phyloP scores from a whole-genome alignment of 306 rosid species.

The Pyrus betulifolia region DNA sequence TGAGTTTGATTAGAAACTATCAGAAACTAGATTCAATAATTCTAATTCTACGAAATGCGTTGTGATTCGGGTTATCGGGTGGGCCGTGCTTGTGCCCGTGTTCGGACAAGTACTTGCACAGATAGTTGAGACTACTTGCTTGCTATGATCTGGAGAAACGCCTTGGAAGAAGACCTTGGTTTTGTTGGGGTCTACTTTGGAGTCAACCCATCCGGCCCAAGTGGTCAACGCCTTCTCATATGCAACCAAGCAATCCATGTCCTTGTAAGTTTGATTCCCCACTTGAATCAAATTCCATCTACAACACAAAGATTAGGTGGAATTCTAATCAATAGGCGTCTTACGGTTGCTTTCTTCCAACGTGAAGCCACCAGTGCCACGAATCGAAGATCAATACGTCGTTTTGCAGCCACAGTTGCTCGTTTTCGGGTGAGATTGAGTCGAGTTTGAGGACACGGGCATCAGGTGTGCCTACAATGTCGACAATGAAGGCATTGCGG shows the following conservation, averaged over 20 bases:
- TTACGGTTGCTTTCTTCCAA: slow-evolving; percentile 35
- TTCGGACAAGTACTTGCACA: background rate
- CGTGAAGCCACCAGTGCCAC: slow-evolving; percentile 46
- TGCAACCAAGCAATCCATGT: slow-evolving; percentile 64
- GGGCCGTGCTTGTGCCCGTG: background rate
- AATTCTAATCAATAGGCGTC: background rate
- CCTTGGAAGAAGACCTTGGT: slow-evolving; percentile 71
- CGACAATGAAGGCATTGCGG: slow-evolving; percentile 29
- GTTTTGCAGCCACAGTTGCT: slow-evolving; percentile 12
- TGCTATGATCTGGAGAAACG: slow-evolving; percentile 61
- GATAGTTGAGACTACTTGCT: slow-evolving; percentile 26
- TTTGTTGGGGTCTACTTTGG: slow-evolving; percentile 30
- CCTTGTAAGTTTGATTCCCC: slow-evolving; percentile 24
- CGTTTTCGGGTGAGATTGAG: slow-evolving; percentile 20
- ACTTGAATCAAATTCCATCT: slow-evolving; percentile 69
- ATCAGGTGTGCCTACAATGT: background rate
- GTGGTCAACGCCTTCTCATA: slow-evolving; percentile 61
- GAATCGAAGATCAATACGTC: slow-evolving; percentile 30
- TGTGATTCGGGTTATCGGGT: background rate
- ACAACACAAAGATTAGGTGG: background rate
- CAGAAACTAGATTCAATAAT: background rate
- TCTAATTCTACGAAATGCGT: background rate
- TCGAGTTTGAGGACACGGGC: slow-evolving; percentile 27
- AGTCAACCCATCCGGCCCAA: slow-evolving; percentile 80
- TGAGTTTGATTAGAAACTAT: background rate